Evolutionary conservation across 257 asterid genomes (phyloP), one percentile per base, ranked within the genome.

Genomic region (Mitragyna speciosa): DNA sequence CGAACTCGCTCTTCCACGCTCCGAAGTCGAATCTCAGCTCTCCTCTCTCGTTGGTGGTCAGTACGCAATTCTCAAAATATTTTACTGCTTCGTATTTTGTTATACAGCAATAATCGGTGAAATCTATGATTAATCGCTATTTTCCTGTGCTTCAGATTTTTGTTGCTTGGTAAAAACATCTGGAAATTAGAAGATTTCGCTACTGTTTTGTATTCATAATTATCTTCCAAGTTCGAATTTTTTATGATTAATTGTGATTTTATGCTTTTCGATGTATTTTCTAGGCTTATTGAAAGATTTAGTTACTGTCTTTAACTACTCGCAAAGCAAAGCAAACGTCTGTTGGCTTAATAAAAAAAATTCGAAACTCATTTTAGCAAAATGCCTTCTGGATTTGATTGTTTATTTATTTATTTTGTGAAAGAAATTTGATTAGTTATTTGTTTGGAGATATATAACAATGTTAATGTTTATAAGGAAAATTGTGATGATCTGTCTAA

Each of bases 31-130:
- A 83, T 89, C 94, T 85, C 90, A 87, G 86, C 91, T 94, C 73
- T 85, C 93, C 73, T 80, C 97, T 83, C 89, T 92, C 87, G 77
- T 94, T 59, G 84, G 77, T 82, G 97, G 97, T 92, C 85, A 75
- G 77, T 79, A 49, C 3, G 8, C 3, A 7, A 58, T 65, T 70
- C 78, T 41, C 73, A 26, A 39, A 10, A 41, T 51, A 56, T 61
- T 71, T 41, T 8, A 33, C 56, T 67, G 39, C 12, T n/a, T 12
- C 36, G n/a, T 33, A 36, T 15, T 69, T 8, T n/a, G n/a, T n/a
- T n/a, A n/a, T n/a, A n/a, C 20, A 66, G 66, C 12, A 19, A 17
- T 3, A 19, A 58, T 36, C 41, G 41, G 41, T 36, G 41, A 36
- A 36, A 36, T 36, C 2, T 36, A 36, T 36, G 41, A 36, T 36